Base-by-base conservation (phyloP, 2,329 filamentous ascomycete species). In the Calonectria fujianensis region DNA sequence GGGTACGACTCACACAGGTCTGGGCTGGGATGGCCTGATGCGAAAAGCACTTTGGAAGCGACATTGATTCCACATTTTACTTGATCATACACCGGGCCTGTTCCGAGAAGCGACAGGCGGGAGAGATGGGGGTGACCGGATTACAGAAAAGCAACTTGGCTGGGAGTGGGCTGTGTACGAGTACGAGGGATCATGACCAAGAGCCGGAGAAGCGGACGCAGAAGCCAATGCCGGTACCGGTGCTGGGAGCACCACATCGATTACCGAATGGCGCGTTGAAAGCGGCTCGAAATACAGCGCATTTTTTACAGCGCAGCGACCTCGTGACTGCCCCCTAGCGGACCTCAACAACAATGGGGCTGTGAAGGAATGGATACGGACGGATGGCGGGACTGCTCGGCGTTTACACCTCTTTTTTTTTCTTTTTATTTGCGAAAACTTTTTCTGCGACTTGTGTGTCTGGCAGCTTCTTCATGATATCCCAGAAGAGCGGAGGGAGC, bases 381-480 rank as follows among this genome's bases (percentile, higher is more conserved):
- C 37, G 72, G 68, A 41, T 65, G 70, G 70, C 74, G 78, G 78
- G 73, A 63, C 71, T 79, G 73, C 73, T 79, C 71, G 79, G 79
- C 79, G 79, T 81, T 78, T 75, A 73, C 70, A 32, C 41, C 48
- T 37, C 18, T 72, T 72, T 69, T 50, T 70, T 35, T 72, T 67
- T 75, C 75, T 78, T 73, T 74, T 69, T 57, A 48, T 61, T 69
- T 68, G 50, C 48, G 31, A 37, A 24, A 7, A 35, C 45, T 52
- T 70, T 69, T 79, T 69, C 31, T 72, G 52, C 70, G 18, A 61
- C 54, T 80, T 77, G 72, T 75, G 72, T 75, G 78, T 78, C 74
- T 79, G 75, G 74, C 77, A 75, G 77, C 79, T 73, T 67, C 71
- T 74, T 81, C 73, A 81, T 81, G 79, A 81, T 81, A 81, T 81